Conservation (phyloP, 768 basidiomycete genomes). For the Chiua virens region DNA sequence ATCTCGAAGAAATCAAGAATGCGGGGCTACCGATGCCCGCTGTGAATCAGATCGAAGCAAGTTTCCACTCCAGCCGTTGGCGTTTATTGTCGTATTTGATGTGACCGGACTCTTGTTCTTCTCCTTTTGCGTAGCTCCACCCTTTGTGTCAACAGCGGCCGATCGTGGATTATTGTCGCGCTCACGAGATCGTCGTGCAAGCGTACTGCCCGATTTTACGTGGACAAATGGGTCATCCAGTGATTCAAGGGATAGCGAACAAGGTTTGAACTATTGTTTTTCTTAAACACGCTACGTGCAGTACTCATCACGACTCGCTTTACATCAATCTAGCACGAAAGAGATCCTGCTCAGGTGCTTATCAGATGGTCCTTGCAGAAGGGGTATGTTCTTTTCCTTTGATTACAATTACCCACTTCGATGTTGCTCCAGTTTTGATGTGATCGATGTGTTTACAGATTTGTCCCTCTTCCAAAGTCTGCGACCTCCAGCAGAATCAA, state of each 20-base stretch:
- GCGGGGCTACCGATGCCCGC: constrained; percentile 64
- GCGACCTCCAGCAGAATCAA: constrained; percentile 66
- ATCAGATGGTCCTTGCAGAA: constrained; percentile 90
- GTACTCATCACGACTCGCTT: constrained; percentile 2
- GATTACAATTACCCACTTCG: not conserved
- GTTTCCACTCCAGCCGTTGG: constrained; percentile 6
- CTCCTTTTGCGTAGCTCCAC: constrained; percentile 52
- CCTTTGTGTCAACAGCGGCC: constrained; percentile 80
- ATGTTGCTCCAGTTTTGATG: not conserved
- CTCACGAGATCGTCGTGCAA: constrained; percentile 60
- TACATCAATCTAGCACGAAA: constrained; percentile 43
- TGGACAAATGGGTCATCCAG: constrained; percentile 52
- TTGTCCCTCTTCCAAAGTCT: constrained; percentile 82
- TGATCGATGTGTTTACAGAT: constrained; percentile 42
- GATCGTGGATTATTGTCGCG: constrained; percentile 72
- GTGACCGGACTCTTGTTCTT: constrained; percentile 9
- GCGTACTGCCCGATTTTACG: constrained; percentile 79
- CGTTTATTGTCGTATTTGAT: not conserved
- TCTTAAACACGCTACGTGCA: not conserved
- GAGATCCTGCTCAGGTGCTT: constrained; percentile 76
- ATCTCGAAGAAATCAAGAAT: constrained; percentile 69
- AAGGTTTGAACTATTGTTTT: constrained; percentile 45
- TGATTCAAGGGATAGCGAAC: constrained; percentile 51
- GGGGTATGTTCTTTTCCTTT: constrained; percentile 47
- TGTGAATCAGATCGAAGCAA: constrained; percentile 82